phyloP scores from a whole-genome alignment of 306 rosid genomes.

The Vicia sativa region DNA sequence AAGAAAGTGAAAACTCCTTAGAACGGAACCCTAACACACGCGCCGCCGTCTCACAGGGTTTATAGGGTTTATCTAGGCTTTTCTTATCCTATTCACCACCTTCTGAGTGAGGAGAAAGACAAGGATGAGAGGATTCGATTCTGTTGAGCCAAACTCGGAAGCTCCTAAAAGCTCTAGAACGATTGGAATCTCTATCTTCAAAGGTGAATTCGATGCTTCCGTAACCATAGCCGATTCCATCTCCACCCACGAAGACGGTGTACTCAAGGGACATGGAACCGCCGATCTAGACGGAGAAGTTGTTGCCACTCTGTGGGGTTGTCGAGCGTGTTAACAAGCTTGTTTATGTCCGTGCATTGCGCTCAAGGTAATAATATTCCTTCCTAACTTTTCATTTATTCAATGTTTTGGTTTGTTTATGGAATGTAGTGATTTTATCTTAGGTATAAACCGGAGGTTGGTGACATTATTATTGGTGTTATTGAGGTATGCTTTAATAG shows the following conservation, averaged over 20 bases:
- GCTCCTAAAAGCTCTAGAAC: slow-evolving; percentile 70
- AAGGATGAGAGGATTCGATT: slow-evolving; percentile 50
- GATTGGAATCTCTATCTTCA: slow-evolving; percentile 62
- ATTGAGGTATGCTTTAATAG: slow-evolving; percentile 53
- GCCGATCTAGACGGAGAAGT: slow-evolving; percentile 70
- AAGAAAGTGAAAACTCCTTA: no score
- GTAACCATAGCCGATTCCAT: slow-evolving; percentile 83
- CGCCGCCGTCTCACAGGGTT: slow-evolving; percentile 16
- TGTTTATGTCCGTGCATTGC: slow-evolving; percentile 76
- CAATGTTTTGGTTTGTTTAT: slow-evolving; percentile 9
- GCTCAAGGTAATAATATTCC: slow-evolving; percentile 62
- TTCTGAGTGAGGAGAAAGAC: neutral
- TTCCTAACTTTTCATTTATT: neutral
- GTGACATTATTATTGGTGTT: slow-evolving; percentile 85
- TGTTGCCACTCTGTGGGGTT: slow-evolving; percentile 80
- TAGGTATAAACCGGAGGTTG: slow-evolving; percentile 96
- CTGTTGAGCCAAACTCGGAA: slow-evolving; percentile 86
- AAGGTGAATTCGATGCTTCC: slow-evolving; percentile 74
- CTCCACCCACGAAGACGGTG: slow-evolving; percentile 76
- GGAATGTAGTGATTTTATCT: neutral
- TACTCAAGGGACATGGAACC: slow-evolving; percentile 88
- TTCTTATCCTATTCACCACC: neutral
- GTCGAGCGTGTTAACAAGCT: slow-evolving; percentile 93
- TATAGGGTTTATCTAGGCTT: slow-evolving; percentile 26
- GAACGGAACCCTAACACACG: no score